Percentiles rank a stretch among this genome's conserved stretches.
Conservation (phyloP, 139 green algal genomes). For the Chlorella sp. region DNA sequence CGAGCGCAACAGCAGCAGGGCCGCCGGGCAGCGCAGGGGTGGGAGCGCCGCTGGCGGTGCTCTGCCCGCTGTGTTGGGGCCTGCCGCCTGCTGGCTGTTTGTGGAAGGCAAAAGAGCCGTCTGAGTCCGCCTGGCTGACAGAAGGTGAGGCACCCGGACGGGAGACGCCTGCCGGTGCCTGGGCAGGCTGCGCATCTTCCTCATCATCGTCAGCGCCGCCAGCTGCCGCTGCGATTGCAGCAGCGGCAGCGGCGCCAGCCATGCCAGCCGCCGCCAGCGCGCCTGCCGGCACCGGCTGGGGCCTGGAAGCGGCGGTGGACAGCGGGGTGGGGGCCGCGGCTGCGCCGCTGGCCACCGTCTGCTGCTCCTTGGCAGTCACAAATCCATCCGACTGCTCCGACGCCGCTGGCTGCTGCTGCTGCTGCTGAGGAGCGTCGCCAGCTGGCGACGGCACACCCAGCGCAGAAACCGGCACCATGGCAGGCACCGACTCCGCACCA, state of each 20-base stretch:
- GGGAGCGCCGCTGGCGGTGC: neutral
- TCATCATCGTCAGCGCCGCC: neutral
- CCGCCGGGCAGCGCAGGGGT: slow-evolving; percentile 2
- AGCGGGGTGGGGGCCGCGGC: neutral
- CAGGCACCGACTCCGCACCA: neutral
- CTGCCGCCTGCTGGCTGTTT: neutral
- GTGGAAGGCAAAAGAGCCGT: slow-evolving; percentile 27
- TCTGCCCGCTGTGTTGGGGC: neutral
- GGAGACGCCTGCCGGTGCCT: neutral
- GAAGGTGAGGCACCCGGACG: neutral
- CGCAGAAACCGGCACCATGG: slow-evolving; percentile 18
- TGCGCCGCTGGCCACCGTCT: neutral
- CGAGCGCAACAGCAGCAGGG: neutral
- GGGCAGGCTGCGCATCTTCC: neutral
- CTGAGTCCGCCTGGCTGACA: neutral
- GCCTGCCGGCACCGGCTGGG: neutral
- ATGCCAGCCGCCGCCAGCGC: neutral
- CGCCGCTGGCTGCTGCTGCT: neutral
- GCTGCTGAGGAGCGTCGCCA: neutral
- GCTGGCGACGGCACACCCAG: neutral
- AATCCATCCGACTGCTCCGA: neutral
- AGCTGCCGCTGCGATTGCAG: neutral
- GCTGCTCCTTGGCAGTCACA: slow-evolving; percentile 12
- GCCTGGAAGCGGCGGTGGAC: slow-evolving; percentile 14
- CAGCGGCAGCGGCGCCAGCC: neutral